These are phyloP conservation scores for Ophiostoma tasmaniense DNA, from an alignment of 2,329 filamentous ascomycete species.

Conservation along the genomic window DNA sequence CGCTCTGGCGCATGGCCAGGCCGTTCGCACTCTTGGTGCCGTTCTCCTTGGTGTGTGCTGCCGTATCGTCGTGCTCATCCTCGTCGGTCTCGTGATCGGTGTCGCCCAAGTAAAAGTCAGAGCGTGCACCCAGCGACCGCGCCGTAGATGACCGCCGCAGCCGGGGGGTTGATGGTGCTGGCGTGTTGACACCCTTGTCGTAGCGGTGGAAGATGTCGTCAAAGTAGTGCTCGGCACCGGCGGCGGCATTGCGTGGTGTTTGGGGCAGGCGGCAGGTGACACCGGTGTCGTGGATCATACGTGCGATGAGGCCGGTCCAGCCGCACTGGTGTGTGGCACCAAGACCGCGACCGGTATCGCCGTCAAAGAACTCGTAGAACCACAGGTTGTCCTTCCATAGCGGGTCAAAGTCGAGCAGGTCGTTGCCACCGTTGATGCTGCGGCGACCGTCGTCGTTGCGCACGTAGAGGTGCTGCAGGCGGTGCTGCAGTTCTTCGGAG, in stretches of 20 bases:
- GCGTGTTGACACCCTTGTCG: conserved; percentile 21
- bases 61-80: conserved; percentile 24
- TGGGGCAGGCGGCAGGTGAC: conserved; percentile 85
- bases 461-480: conserved; percentile 83
- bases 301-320: conserved; percentile 91
- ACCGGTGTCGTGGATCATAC: conserved; percentile 95
- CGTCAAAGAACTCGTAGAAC: conserved; percentile 98
- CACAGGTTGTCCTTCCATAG: conserved; percentile 90
- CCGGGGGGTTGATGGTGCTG: not conserved
- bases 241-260: conserved; percentile 78
- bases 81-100: conserved; percentile 28
- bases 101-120: conserved; percentile 50
- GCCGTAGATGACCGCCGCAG: conserved; percentile 73
- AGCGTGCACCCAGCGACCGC: conserved; percentile 74
- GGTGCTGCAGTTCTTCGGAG: conserved; percentile 89
- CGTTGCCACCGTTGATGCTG: conserved; percentile 77
- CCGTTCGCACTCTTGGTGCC: conserved; percentile 27
- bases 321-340: conserved; percentile 92
- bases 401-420: conserved; percentile 81
- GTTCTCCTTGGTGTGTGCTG: conserved; percentile 35
- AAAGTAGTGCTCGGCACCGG: conserved; percentile 86
- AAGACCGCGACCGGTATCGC: conserved; percentile 78
- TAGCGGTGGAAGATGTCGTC: conserved; percentile 71
- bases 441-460: conserved; percentile 76
- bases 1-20: not conserved